Percentiles rank a stretch among this genome's conserved stretches.
Conservation (phyloP, 2,329 filamentous ascomycete genomes). For the Xylariaceae sp. region DNA sequence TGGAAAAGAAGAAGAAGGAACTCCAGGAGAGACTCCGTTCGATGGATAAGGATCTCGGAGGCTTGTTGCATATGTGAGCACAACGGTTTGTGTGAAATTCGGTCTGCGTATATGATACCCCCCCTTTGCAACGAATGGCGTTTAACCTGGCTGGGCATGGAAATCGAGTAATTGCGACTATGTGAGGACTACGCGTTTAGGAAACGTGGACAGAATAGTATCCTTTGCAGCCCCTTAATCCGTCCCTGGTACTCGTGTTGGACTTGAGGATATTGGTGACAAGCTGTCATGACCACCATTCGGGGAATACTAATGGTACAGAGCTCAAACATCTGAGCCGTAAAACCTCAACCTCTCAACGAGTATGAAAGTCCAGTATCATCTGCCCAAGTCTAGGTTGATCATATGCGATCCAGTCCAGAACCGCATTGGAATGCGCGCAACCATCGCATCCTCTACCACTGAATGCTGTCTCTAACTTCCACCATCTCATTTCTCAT, state of each 20-base stretch:
- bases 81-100: background rate
- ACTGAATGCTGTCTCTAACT: too few species aligned
- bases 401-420: too few species aligned
- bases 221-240: too few species aligned
- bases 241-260: too few species aligned
- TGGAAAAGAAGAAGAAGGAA: constrained; percentile 53
- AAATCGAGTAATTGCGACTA: background rate
- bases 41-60: constrained; percentile 54
- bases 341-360: too few species aligned
- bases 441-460: background rate
- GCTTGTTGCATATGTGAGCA: constrained; percentile 47
- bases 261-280: too few species aligned
- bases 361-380: too few species aligned
- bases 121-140: background rate
- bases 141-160: background rate
- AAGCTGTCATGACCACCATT: too few species aligned
- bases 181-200: background rate
- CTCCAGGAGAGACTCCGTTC: constrained; percentile 47
- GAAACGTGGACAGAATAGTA: background rate
- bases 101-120: constrained; percentile 19
- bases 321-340: too few species aligned
- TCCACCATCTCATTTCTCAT: background rate
- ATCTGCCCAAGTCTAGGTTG: too few species aligned
- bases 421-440: too few species aligned
- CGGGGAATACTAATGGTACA: too few species aligned